Evolutionary conservation across 2,329 filamentous ascomycete species (phyloP), one percentile per base, ranked within the genome.

Genomic region (Clonostachys byssicola): DNA sequence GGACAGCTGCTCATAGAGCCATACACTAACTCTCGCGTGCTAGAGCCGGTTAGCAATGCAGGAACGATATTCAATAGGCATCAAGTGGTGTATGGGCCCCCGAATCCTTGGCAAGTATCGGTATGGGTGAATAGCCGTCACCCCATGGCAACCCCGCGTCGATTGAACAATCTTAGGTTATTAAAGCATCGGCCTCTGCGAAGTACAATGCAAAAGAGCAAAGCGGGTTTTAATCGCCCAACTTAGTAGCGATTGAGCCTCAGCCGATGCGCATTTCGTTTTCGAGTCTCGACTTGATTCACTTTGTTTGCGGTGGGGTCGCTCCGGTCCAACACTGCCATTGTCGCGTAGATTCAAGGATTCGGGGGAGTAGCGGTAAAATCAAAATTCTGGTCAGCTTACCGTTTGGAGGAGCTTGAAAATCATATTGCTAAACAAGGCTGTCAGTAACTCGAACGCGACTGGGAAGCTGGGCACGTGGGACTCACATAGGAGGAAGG

Each of bases 1-100:
- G 13, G 85, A 85, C 46, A 97, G 76, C 77, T 99, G 94, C 73
- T 99, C 94, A 68, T 95, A 97, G 40, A 99, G 77, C 94, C 94
- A 99, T 62, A 99, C 89, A 59, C 88, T 89, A 38, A 97, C 90
- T 2, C 87, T 92, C 14, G 88, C 40, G 12, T 45, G 18, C 42
- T 40, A 39, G 23, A 30, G 8, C 10, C 23, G 23, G 23, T 30
- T 30, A 30, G 23, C 23, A 30, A 30, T 30, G 9, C 23, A 30
- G 9, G 23, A 30, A 30, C 23, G 23, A 30, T 30, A 30, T 10
- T 30, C 3, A 30, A 30, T 9, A 30, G 8, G 10, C 10, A 10
- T 30, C 23, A 30, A 30, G 8, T 30, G 23, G 23, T 30, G 23
- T 10, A 30, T 30, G 23, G 8, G 23, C 23, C 23, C 23, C 23